Conservation (phyloP, 2,329 filamentous ascomycete genomes). For the Aspergillus puulaauensis region DNA sequence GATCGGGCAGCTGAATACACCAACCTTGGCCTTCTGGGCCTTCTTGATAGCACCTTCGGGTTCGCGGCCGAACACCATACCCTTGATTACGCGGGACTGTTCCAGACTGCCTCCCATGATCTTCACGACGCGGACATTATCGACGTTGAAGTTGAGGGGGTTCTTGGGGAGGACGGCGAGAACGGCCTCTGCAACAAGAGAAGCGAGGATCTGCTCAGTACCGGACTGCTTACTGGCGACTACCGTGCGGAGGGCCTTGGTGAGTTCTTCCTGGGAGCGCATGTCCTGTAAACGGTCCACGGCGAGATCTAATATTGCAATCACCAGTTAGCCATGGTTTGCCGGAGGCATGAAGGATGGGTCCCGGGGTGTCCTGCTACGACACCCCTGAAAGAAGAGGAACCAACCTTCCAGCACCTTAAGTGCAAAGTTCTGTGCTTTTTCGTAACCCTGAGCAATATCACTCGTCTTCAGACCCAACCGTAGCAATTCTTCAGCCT, state of each 20-base stretch:
- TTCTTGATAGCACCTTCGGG: constrained; percentile 93
- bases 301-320: constrained; percentile 62
- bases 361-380: not conserved
- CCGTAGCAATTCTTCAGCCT: constrained; percentile 92
- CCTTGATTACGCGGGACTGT: constrained; percentile 91
- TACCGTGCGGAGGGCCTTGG: constrained; percentile 93
- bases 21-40: constrained; percentile 89
- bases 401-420: constrained; percentile 69
- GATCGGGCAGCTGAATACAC: constrained; percentile 93
- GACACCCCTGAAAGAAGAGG: not conserved
- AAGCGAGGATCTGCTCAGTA: constrained; percentile 82
- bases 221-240: constrained; percentile 96
- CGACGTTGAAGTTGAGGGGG: constrained; percentile 93
- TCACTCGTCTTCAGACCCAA: constrained; percentile 99
- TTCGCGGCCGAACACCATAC: constrained; percentile 97
- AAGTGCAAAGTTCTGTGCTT: constrained; percentile 84
- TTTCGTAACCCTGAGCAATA: constrained; percentile 93
- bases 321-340: not conserved
- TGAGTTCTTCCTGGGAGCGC: constrained; percentile 75
- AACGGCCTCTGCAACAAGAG: constrained; percentile 79
- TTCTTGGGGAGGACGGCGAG: constrained; percentile 94
- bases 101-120: constrained; percentile 97
- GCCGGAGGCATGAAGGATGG: not conserved
- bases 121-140: constrained; percentile 98
- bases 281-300: constrained; percentile 90